Conservation (phyloP, 345 rosid genomes). For the Pistacia atlantica region DNA sequence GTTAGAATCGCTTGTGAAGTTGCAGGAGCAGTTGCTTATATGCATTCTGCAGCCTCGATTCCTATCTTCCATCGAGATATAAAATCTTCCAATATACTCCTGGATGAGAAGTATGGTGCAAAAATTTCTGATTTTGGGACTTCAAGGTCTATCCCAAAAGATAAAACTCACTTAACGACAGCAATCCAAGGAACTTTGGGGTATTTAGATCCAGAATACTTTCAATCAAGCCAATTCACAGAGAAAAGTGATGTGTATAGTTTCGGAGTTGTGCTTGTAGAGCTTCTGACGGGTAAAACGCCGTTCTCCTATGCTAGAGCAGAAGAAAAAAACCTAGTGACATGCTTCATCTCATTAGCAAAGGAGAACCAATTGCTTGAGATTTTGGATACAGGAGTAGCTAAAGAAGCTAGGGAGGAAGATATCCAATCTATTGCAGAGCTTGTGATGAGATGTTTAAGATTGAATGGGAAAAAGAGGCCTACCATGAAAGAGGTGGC, state of each 20-base stretch:
- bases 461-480: background rate
- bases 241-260: background rate
- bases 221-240: background rate
- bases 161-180: constrained; percentile 25
- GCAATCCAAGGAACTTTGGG: background rate
- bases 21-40: constrained; percentile 30
- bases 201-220: background rate
- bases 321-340: background rate
- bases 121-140: constrained; percentile 20
- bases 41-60: constrained; percentile 33
- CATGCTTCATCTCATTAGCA: background rate
- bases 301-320: constrained; percentile 13
- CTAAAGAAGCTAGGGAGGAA: background rate
- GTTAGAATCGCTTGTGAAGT: constrained; percentile 35
- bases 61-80: constrained; percentile 38
- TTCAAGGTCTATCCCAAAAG: constrained; percentile 15
- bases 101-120: constrained; percentile 23
- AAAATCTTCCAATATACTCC: constrained; percentile 34
- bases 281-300: constrained; percentile 19
- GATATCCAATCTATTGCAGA: background rate
- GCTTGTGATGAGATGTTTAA: background rate
- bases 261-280: background rate
- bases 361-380: background rate
- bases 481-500: constrained; percentile 6
- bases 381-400: background rate